Conservation (phyloP, 306 rosid genomes). For the Fragaria vesca region DNA sequence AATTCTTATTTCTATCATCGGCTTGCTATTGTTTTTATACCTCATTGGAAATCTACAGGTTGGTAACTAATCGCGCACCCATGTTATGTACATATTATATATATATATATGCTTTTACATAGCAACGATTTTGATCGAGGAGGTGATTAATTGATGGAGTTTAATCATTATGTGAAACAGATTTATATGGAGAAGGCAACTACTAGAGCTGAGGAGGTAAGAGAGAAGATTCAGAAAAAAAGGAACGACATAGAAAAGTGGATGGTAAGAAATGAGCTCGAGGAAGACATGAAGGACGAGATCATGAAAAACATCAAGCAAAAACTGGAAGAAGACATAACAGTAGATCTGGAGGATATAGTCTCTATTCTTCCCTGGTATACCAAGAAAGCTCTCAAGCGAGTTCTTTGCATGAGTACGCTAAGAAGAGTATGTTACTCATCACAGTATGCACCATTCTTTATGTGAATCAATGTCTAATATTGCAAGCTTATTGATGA, state of each 20-base stretch:
- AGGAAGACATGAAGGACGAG: neutral
- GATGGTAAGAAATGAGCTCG: neutral
- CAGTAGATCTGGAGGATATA: neutral
- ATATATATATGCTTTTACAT: neutral
- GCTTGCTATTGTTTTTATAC: slow-evolving; percentile 17
- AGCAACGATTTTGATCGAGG: no score
- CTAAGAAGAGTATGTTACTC: neutral
- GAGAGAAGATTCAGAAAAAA: neutral
- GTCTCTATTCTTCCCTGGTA: neutral
- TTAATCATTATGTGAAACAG: neutral
- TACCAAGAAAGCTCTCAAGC: neutral
- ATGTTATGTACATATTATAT: neutral
- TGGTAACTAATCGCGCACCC: neutral
- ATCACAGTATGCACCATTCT: no score
- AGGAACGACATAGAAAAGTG: neutral
- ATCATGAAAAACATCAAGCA: neutral
- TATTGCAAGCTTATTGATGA: no score
- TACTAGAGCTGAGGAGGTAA: neutral
- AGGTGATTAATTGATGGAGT: neutral
- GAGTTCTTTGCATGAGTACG: neutral
- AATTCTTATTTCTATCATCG: neutral
- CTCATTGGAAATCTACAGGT: slow-evolving; percentile 30
- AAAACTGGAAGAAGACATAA: neutral
- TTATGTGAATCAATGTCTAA: no score
- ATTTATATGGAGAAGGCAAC: neutral